Evolutionary conservation across 148 eudicot species (phyloP).

Genomic region (Rhododendron vialii): DNA sequence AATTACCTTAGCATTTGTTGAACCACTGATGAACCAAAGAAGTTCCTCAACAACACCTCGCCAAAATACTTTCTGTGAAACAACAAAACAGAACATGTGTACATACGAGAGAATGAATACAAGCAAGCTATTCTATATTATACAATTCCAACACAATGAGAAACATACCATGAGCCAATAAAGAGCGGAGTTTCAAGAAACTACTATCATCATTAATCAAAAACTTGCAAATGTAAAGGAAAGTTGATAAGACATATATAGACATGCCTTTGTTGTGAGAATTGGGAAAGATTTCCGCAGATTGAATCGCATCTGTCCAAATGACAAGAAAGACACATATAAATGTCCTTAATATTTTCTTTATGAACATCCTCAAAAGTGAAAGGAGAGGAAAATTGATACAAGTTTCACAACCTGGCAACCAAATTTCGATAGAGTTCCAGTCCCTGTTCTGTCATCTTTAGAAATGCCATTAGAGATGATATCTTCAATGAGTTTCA

Average conservation of each 20-base stretch:
- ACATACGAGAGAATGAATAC: slow-evolving; percentile 7
- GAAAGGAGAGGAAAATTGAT: background rate
- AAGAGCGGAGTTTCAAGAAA: background rate
- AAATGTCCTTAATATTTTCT: background rate
- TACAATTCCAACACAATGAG: background rate
- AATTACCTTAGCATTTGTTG: slow-evolving; percentile 92
- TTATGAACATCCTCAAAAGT: background rate
- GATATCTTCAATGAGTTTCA: slow-evolving; percentile 64
- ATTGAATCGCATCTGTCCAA: slow-evolving; percentile 86
- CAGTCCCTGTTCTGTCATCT: slow-evolving; percentile 89
- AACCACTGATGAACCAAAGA: slow-evolving; percentile 96
- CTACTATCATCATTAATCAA: background rate
- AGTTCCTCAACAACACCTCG: slow-evolving; percentile 95
- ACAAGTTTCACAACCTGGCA: slow-evolving; percentile 60
- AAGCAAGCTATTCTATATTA: background rate
- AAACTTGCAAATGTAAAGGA: background rate
- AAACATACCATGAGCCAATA: background rate
- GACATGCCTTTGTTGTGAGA: slow-evolving; percentile 62
- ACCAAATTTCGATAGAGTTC: slow-evolving; percentile 86
- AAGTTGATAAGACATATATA: background rate
- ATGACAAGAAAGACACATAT: background rate
- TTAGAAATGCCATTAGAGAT: slow-evolving; percentile 59
- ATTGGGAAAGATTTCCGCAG: slow-evolving; percentile 77
- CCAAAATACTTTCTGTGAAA: slow-evolving; percentile 82
- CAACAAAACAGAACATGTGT: slow-evolving; percentile 9